A percentile compares a stretch with the other conserved stretches of the same genome.
Conservation (phyloP, 2,329 filamentous ascomycete species). For the Phialocephala sp. region DNA sequence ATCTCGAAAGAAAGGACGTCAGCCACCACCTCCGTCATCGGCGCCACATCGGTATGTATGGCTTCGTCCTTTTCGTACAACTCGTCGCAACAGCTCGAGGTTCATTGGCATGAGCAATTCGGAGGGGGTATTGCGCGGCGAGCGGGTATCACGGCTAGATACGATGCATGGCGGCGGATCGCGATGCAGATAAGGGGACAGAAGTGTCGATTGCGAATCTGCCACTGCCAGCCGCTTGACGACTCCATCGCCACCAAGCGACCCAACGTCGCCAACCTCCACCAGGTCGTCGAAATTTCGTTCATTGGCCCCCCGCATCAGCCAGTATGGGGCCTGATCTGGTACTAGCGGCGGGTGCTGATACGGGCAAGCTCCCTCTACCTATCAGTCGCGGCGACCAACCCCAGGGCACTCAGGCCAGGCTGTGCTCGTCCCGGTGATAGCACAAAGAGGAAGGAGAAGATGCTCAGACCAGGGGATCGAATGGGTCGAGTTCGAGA, state of each 20-base stretch:
- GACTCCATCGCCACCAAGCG: neutral
- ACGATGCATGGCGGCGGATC: neutral
- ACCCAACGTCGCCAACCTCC: too few species aligned
- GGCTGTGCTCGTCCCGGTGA: constrained; percentile 9
- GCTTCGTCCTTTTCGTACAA: neutral
- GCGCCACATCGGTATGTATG: neutral
- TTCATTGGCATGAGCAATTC: neutral
- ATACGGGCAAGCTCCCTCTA: neutral
- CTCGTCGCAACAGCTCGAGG: neutral
- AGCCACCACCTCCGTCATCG: too few species aligned
- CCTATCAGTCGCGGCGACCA: constrained; percentile 13
- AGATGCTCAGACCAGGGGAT: neutral
- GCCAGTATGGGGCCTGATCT: too few species aligned
- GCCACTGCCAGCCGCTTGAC: neutral
- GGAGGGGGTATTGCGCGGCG: neutral
- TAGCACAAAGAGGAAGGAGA: constrained; percentile 20
- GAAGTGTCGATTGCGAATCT: neutral
- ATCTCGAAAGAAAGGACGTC: too few species aligned
- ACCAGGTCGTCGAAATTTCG: too few species aligned
- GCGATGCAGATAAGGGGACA: neutral
- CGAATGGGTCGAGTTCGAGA: neutral
- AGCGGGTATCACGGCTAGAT: neutral
- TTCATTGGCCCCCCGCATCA: too few species aligned
- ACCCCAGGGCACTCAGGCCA: neutral
- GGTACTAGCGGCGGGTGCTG: neutral